phyloP scores from a whole-genome alignment of 495 filamentous ascomycete genomes.

The Penicillium canariense region DNA sequence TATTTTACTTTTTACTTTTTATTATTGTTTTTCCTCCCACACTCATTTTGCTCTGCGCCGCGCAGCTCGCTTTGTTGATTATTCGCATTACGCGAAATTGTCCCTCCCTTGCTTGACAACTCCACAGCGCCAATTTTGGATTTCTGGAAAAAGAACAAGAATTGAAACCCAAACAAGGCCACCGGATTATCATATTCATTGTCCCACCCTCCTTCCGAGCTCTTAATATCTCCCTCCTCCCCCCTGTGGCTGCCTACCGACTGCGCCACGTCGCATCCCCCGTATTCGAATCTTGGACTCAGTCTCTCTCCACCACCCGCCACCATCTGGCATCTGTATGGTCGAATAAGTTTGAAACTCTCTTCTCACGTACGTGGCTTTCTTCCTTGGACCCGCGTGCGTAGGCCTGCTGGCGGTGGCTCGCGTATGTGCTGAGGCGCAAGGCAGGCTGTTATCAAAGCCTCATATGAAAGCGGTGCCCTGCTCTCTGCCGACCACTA shows the following conservation, averaged over 20 bases:
- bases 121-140: background rate
- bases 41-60: background rate
- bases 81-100: background rate
- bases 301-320: background rate
- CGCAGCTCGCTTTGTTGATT: background rate
- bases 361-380: slow-evolving; percentile 1
- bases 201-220: background rate
- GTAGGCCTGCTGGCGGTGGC: background rate
- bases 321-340: background rate
- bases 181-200: background rate
- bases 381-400: background rate
- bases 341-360: background rate
- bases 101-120: background rate
- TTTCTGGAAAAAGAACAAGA: background rate
- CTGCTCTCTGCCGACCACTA: background rate
- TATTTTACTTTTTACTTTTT: background rate
- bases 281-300: slow-evolving; percentile 1
- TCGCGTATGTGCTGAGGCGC: background rate
- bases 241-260: background rate
- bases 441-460: background rate
- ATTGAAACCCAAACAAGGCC: background rate
- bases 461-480: background rate
- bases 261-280: background rate
- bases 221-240: background rate
- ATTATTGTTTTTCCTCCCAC: background rate